These are phyloP conservation scores for Alternaria consortialis DNA, from an alignment of 2,329 filamentous ascomycete species.

Conservation along the genomic window DNA sequence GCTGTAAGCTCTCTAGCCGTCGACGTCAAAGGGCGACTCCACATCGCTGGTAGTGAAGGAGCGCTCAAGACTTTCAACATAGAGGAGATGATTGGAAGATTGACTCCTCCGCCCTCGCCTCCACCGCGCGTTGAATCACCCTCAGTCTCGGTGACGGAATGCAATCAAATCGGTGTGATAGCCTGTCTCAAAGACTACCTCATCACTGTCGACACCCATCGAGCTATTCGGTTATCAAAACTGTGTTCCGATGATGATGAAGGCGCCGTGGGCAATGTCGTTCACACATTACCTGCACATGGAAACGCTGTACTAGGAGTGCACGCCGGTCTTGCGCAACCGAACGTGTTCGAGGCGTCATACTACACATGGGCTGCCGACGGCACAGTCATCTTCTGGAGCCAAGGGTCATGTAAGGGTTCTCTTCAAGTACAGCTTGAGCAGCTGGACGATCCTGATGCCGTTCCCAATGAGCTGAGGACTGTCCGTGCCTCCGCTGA, in stretches of 20 bases:
- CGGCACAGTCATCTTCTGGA: conserved; percentile 86
- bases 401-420: conserved; percentile 73
- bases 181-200: conserved; percentile 50
- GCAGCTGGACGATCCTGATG: conserved; percentile 58
- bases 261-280: conserved; percentile 38
- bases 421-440: conserved; percentile 76
- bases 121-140: conserved; percentile 46
- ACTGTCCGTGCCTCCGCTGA: conserved; percentile 67
- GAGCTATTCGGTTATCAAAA: conserved; percentile 70
- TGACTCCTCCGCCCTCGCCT: conserved; percentile 49
- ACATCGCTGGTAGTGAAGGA: conserved; percentile 74
- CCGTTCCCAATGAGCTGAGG: conserved; percentile 66
- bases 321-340: conserved; percentile 64
- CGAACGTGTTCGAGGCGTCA: conserved; percentile 69
- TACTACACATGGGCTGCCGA: conserved; percentile 91
- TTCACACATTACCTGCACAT: conserved; percentile 64
- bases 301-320: conserved; percentile 74
- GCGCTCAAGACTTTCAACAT: conserved; percentile 59
- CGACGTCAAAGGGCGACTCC: conserved; percentile 65
- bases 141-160: conserved; percentile 36
- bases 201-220: conserved; percentile 73
- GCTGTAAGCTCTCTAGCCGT: conserved; percentile 72
- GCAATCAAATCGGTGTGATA: conserved; percentile 50
- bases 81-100: conserved; percentile 42
- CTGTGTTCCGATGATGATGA: conserved; percentile 57